phyloP scores from a whole-genome alignment of 2,329 filamentous ascomycete species.

The Beauveria bassiana region DNA sequence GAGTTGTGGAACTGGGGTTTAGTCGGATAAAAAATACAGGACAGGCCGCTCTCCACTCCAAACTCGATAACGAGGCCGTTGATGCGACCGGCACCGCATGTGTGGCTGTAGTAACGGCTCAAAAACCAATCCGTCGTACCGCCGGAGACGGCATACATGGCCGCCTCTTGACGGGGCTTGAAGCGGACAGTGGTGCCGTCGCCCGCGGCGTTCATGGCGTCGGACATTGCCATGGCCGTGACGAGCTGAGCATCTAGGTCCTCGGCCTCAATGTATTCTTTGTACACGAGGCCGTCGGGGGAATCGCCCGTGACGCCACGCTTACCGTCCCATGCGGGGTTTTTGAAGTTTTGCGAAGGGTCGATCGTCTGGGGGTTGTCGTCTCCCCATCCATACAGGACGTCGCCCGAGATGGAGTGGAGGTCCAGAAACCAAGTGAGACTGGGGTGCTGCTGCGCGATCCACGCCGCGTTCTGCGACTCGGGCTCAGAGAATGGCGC shows the following conservation, averaged over 20 bases:
- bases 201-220: conserved; percentile 32
- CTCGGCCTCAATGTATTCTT: conserved; percentile 34
- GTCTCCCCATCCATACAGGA: conserved; percentile 51
- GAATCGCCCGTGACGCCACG: conserved; percentile 38
- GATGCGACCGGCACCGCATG: conserved; percentile 28
- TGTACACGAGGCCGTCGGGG: conserved; percentile 28
- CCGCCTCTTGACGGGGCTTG: conserved; percentile 28
- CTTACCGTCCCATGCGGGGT: conserved; percentile 41
- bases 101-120: conserved; percentile 31
- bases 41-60: conserved; percentile 22
- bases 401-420: conserved; percentile 43
- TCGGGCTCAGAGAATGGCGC: conserved; percentile 48
- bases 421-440: conserved; percentile 52
- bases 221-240: conserved; percentile 27
- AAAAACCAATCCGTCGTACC: conserved; percentile 40
- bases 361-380: conserved; percentile 42
- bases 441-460: conserved; percentile 40
- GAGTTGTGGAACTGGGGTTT: conserved; percentile 33
- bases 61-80: conserved; percentile 41
- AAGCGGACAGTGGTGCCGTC: conserved; percentile 24
- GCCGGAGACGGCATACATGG: conserved; percentile 39
- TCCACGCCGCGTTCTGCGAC: conserved; percentile 44
- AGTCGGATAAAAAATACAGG: conserved; percentile 39
- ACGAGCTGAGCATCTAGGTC: conserved; percentile 28
- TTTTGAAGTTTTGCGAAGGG: conserved; percentile 42